These are phyloP conservation scores for Hippophae gyantsensis DNA, from an alignment of 306 rosid species.

Conservation along the genomic window DNA sequence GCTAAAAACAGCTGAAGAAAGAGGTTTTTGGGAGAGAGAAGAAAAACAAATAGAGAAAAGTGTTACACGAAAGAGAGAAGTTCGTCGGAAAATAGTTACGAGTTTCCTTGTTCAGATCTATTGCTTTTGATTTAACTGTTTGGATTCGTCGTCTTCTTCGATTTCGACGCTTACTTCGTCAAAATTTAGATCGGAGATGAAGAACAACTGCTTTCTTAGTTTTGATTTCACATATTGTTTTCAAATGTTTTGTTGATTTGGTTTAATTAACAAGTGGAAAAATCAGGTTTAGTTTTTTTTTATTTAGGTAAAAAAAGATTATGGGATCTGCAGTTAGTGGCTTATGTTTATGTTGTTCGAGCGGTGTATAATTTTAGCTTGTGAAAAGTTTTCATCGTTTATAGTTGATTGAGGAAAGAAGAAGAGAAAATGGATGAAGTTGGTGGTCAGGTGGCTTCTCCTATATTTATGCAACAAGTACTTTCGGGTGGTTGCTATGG, in stretches of 20 bases:
- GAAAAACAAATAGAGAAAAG: not conserved
- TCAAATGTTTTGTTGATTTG: not conserved
- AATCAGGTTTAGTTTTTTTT: not conserved
- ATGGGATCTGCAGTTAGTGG: too few relatives aligned
- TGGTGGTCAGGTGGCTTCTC: slow-evolving; percentile 47
- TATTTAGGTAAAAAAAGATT: too few relatives aligned
- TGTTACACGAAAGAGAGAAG: too few relatives aligned
- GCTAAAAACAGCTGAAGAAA: slow-evolving; percentile 3
- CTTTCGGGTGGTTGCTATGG: slow-evolving; percentile 21
- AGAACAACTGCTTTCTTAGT: not conserved
- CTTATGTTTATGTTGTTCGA: too few relatives aligned
- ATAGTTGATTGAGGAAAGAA: not conserved
- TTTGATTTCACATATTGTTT: not conserved
- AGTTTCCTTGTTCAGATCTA: not conserved
- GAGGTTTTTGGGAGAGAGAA: not conserved
- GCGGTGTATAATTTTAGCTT: not conserved
- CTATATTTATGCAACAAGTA: slow-evolving; percentile 38
- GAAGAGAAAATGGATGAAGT: slow-evolving; percentile 49
- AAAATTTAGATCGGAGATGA: not conserved
- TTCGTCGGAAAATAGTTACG: not conserved
- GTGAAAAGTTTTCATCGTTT: not conserved
- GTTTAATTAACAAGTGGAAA: not conserved
- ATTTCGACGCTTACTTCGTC: not conserved
- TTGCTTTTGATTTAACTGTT: not conserved
- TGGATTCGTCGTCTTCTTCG: not conserved